These are phyloP conservation scores for Petunia secreta DNA, from an alignment of 257 asterid species.

Conservation along the genomic window DNA sequence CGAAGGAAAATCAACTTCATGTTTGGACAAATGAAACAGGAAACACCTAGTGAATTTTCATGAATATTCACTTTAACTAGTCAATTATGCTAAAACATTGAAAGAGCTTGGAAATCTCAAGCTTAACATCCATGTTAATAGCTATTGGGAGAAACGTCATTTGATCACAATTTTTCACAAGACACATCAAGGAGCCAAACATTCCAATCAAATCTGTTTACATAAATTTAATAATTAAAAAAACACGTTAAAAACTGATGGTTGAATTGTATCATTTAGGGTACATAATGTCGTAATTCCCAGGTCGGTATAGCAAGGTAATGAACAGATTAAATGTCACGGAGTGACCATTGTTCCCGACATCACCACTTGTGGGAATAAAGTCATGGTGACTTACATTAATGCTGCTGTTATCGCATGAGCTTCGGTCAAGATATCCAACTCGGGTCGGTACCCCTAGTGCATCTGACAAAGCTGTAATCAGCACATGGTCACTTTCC, in stretches of 20 bases:
- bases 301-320: constrained; percentile 89
- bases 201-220: background rate
- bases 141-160: too few relatives aligned
- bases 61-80: too few relatives aligned
- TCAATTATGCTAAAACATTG: too few relatives aligned
- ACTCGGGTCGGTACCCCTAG: constrained; percentile 86
- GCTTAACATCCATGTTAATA: too few relatives aligned
- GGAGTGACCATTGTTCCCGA: constrained; percentile 28
- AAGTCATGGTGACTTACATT: constrained; percentile 94
- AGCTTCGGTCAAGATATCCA: constrained; percentile 90
- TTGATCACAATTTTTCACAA: too few relatives aligned
- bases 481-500: constrained; percentile 97
- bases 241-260: background rate
- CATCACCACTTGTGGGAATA: constrained; percentile 44
- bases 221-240: background rate
- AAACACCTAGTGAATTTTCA: too few relatives aligned
- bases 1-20: too few relatives aligned
- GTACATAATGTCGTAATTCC: constrained; percentile 91
- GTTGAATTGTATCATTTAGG: constrained; percentile 46
- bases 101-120: too few relatives aligned
- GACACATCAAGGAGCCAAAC: background rate
- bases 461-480: constrained; percentile 91
- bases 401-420: constrained; percentile 72
- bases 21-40: too few relatives aligned
- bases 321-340: constrained; percentile 58